Evolutionary conservation across 352 stramenopile genomes (phyloP).

Genomic region (Pythium guiyangense): DNA sequence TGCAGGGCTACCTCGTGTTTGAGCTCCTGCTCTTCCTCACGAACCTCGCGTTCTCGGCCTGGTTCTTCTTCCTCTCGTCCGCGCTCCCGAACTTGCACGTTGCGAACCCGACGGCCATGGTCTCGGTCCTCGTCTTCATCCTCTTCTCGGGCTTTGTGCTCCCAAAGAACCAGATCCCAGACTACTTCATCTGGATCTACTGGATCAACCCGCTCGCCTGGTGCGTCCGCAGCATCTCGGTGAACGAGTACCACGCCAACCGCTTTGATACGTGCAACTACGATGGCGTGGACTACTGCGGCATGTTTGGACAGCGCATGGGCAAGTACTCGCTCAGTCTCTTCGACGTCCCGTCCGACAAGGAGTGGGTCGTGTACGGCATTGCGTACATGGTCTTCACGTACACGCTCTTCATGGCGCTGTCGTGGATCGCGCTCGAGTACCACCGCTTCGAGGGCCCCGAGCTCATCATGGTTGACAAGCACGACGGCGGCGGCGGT

Average conservation of each 20-base stretch:
- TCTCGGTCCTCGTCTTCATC: conserved; percentile 41
- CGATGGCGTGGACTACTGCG: conserved; percentile 20
- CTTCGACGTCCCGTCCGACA: conserved; percentile 18
- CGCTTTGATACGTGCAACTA: conserved; percentile 11
- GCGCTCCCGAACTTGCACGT: conserved; percentile 25
- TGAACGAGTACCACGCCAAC: conserved; percentile 17
- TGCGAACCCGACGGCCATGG: conserved; percentile 37
- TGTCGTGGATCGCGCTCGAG: conserved; percentile 14
- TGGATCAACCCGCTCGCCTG: conserved; percentile 35
- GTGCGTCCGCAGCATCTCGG: conserved; percentile 25
- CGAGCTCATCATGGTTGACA: conserved; percentile 3
- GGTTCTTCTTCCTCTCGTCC: conserved; percentile 38
- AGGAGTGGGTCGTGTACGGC: conserved; percentile 11
- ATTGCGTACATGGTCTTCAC: conserved; percentile 13
- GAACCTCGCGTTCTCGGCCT: too few species aligned
- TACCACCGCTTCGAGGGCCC: conserved; percentile 16
- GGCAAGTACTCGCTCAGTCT: conserved; percentile 12
- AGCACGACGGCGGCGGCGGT: too few species aligned
- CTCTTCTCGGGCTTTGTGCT: too few species aligned
- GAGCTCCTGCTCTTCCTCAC: too few species aligned
- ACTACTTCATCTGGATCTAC: conserved; percentile 22
- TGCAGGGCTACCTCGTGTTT: too few species aligned
- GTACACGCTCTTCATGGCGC: conserved; percentile 16
- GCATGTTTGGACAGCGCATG: neutral
- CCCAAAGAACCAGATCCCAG: conserved; percentile 36